Evolutionary conservation across 768 basidiomycete genomes (phyloP).

Genomic region (Trametes coccinea): DNA sequence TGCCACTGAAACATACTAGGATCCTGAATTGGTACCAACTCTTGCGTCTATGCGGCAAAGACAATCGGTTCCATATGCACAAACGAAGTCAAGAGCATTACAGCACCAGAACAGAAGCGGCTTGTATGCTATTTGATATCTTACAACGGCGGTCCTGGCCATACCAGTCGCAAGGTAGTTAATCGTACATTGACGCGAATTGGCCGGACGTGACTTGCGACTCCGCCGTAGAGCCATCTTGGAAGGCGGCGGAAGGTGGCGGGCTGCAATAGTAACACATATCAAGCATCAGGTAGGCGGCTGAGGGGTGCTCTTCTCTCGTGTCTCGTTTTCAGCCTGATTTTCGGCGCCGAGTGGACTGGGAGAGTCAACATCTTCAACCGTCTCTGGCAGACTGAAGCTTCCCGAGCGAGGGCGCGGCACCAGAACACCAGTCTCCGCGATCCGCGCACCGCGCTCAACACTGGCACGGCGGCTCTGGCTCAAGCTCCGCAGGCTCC

Average conservation of each 20-base stretch:
- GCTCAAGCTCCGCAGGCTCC: constrained; percentile 33
- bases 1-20: too few relatives aligned
- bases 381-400: constrained; percentile 12
- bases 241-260: too few relatives aligned
- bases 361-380: constrained; percentile 6
- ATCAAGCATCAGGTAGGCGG: background rate
- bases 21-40: too few relatives aligned
- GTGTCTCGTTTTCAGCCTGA: background rate
- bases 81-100: background rate
- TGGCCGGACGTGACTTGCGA: background rate
- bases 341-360: background rate
- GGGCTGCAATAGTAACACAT: too few relatives aligned
- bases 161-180: background rate
- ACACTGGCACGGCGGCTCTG: constrained; percentile 56
- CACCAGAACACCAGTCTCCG: constrained; percentile 64
- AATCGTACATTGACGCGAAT: background rate
- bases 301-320: constrained; percentile 11
- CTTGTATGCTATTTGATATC: constrained; percentile 8
- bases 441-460: constrained; percentile 66
- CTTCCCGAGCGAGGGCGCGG: constrained; percentile 29
- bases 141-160: constrained; percentile 6
- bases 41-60: background rate
- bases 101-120: background rate
- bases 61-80: constrained; percentile 1
- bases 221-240: too few relatives aligned